These are phyloP conservation scores for Akebia trifoliata DNA, from an alignment of 164 flowering plant genomes.

Conservation along the genomic window DNA sequence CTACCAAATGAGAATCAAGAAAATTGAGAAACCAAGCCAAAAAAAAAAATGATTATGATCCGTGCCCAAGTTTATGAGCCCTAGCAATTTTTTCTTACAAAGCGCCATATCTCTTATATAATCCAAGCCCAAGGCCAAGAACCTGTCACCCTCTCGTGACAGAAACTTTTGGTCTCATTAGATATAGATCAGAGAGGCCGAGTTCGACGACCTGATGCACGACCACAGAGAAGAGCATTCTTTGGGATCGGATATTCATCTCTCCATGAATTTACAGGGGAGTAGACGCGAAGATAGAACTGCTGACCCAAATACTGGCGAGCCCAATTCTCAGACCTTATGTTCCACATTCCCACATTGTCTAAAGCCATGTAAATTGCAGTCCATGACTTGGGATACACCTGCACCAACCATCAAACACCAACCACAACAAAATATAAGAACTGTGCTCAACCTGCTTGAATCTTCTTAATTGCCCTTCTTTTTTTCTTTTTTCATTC, in stretches of 20 bases:
- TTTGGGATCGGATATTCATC: constrained; percentile 81
- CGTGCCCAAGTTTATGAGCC: too few species aligned
- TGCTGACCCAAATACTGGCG: constrained; percentile 91
- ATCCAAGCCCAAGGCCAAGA: background rate
- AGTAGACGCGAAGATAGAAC: constrained; percentile 74
- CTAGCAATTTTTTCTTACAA: too few species aligned
- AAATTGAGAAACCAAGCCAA: too few species aligned
- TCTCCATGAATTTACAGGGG: constrained; percentile 68
- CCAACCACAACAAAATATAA: constrained; percentile 2
- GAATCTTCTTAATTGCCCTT: too few species aligned
- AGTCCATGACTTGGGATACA: constrained; percentile 84
- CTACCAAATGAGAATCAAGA: too few species aligned
- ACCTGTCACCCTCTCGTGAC: constrained; percentile 38
- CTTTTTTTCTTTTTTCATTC: too few species aligned
- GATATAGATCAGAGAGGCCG: constrained; percentile 27
- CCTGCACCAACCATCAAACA: constrained; percentile 35
- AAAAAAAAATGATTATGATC: too few species aligned
- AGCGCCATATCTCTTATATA: too few species aligned
- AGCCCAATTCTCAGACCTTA: constrained; percentile 84
- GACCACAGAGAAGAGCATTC: constrained; percentile 77
- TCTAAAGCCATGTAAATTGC: constrained; percentile 78
- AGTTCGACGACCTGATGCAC: constrained; percentile 55
- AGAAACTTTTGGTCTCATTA: background rate
- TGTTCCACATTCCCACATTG: constrained; percentile 94
- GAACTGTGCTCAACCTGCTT: background rate